Percentiles rank a stretch among this genome's conserved stretches.
Conservation (phyloP, 2,329 filamentous ascomycete species). For the Trichoderma atrobrunneum region DNA sequence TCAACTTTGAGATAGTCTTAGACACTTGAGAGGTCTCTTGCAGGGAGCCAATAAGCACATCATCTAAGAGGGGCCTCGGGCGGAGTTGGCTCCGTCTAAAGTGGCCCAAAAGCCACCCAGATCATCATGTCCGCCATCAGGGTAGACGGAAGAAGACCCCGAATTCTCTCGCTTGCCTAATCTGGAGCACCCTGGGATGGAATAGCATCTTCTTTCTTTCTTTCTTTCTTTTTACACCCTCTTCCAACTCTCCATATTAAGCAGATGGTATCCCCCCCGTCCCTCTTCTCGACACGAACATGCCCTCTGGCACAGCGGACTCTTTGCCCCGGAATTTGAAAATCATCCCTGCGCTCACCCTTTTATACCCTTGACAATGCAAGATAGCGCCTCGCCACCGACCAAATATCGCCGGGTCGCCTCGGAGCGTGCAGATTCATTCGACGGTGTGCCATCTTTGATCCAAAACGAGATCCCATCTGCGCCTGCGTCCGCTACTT, state of each 20-base stretch:
- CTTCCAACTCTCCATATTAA: neutral
- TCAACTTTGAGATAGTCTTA: neutral
- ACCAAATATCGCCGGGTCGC: neutral
- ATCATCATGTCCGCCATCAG: neutral
- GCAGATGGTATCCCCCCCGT: neutral
- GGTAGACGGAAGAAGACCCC: neutral
- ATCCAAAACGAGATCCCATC: neutral
- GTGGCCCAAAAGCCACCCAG: neutral
- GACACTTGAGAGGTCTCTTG: slow-evolving; percentile 5
- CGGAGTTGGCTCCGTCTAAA: slow-evolving; percentile 3
- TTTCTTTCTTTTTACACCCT: neutral
- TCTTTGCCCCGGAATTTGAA: neutral
- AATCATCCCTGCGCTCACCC: neutral
- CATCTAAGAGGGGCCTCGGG: slow-evolving; percentile 1
- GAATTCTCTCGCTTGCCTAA: neutral
- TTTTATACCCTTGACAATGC: neutral
- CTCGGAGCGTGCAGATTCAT: neutral
- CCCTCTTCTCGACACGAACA: neutral
- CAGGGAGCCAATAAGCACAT: slow-evolving; percentile 2
- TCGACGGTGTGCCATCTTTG: neutral
- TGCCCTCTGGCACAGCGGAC: neutral
- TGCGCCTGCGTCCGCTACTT: neutral
- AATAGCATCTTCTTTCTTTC: neutral
- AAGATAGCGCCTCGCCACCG: neutral
- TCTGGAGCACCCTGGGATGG: neutral